Evolutionary conservation across 2,329 filamentous ascomycete species (phyloP).

Genomic region (Rutstroemia sp.): DNA sequence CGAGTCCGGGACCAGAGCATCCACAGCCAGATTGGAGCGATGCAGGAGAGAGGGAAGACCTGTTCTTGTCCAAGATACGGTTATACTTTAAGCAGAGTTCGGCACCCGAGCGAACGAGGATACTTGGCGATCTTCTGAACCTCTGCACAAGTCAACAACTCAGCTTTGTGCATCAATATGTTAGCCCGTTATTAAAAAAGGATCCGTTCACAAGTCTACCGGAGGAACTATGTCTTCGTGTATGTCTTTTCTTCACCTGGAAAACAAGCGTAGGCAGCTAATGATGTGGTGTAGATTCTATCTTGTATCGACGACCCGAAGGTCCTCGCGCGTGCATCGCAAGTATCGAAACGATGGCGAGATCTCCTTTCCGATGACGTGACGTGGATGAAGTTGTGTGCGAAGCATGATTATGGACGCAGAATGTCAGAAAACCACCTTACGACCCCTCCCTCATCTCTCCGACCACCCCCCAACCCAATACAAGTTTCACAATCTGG

Average conservation of each 20-base stretch:
- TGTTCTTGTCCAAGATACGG: constrained; percentile 71
- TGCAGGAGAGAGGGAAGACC: constrained; percentile 73
- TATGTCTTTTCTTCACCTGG: constrained; percentile 38
- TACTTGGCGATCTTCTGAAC: constrained; percentile 83
- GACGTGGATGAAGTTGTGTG: constrained; percentile 95
- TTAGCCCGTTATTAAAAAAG: constrained; percentile 89
- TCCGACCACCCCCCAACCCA: constrained; percentile 26
- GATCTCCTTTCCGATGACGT: constrained; percentile 93
- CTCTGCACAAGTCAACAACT: constrained; percentile 92
- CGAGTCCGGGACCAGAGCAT: constrained; percentile 55
- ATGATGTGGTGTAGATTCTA: constrained; percentile 55
- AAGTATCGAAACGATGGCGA: constrained; percentile 92
- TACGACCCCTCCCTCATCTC: constrained; percentile 14
- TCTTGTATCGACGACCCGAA: constrained; percentile 97
- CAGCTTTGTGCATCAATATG: constrained; percentile 93
- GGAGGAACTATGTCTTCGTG: constrained; percentile 84
- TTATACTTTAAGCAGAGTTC: constrained; percentile 74
- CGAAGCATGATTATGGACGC: constrained; percentile 82
- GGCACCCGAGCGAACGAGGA: constrained; percentile 66
- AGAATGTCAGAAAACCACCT: constrained; percentile 38
- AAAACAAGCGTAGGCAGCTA: neutral
- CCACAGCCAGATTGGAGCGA: constrained; percentile 66
- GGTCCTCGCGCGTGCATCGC: constrained; percentile 84
- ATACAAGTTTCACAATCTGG: constrained; percentile 14
- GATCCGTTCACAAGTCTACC: constrained; percentile 90